These are phyloP conservation scores for Fusarium acutatum DNA, from an alignment of 2,329 filamentous ascomycete species.

Conservation along the genomic window DNA sequence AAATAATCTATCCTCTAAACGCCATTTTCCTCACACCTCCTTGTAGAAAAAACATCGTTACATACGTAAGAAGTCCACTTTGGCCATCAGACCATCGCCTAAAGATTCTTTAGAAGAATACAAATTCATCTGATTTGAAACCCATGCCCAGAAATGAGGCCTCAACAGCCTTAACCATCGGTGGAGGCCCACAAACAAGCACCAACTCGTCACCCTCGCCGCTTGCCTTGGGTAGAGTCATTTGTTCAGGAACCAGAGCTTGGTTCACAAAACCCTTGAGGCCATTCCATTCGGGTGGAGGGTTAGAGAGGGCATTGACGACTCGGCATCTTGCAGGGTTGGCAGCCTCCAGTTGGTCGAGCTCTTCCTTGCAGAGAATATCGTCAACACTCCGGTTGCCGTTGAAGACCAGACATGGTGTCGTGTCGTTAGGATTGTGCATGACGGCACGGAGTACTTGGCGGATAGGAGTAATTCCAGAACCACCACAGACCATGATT, in stretches of 20 bases:
- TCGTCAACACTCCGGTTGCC: constrained; percentile 82
- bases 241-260: constrained; percentile 68
- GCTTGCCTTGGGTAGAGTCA: constrained; percentile 50
- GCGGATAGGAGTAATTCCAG: constrained; percentile 92
- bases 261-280: constrained; percentile 71
- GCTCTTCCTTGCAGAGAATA: constrained; percentile 79
- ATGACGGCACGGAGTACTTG: constrained; percentile 78
- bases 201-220: constrained; percentile 65
- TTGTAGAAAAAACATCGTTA: not conserved
- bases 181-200: constrained; percentile 80
- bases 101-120: constrained; percentile 37
- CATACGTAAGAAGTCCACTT: not conserved
- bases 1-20: not conserved
- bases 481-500: constrained; percentile 87
- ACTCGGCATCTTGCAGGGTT: constrained; percentile 69
- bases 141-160: constrained; percentile 64
- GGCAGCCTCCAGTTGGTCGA: constrained; percentile 68
- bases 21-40: not conserved
- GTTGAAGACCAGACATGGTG: constrained; percentile 76
- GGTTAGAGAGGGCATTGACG: constrained; percentile 74
- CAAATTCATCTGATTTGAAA: constrained; percentile 58
- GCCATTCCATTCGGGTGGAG: constrained; percentile 72
- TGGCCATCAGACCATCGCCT: not conserved
- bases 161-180: constrained; percentile 75
- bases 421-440: constrained; percentile 66